Base-by-base conservation (phyloP, 495 filamentous ascomycete species). In the Bryoglossum gracile region DNA sequence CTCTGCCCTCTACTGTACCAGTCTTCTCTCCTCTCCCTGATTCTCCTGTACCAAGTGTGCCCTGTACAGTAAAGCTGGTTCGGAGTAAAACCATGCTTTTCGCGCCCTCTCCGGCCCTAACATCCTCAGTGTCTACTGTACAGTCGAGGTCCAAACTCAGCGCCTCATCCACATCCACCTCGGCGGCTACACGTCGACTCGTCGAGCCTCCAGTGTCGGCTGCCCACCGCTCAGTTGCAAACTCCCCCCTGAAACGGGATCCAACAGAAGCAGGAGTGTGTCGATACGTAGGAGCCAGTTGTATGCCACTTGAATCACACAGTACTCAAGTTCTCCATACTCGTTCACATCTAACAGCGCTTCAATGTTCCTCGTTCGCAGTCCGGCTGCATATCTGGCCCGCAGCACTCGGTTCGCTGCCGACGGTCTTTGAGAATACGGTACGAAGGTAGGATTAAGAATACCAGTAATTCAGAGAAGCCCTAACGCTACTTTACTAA, bases 141-240 rank as follows among this genome's bases (percentile, higher is more conserved):
- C n/a, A n/a, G n/a, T n/a, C n/a, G 38, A 43, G 25, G 36, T 45
- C 44, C 51, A 48, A 54, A 54, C 43, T 47, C 33, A 18, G 21
- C 22, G 24, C 17, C n/a, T n/a, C n/a, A n/a, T n/a, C n/a, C n/a
- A n/a, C n/a, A n/a, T 42, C 34, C 51, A 54, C 51, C n/a, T 21
- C 22, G 44, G 51, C 51, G 51, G 37, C 44, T 54, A 48, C 14
- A 14, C n/a, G 22, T 14, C 3, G 51, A 19, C 51, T 39, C n/a
- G n/a, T n/a, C n/a, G n/a, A n/a, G n/a, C n/a, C n/a, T n/a, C n/a
- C n/a, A n/a, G n/a, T 43, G 43, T 54, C 51, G 51, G 51, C 38
- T 48, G 38, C 13, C 38, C 9, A 35, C 44, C 39, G 21, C 16
- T 43, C 21, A 19, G 36, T 43, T 22, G 19, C 36, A 10, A 25